Percentiles rank a stretch among this genome's conserved stretches.
These are phyloP conservation scores for Cercophora scortea DNA, from an alignment of 495 filamentous ascomycete genomes.

Conservation along the genomic window DNA sequence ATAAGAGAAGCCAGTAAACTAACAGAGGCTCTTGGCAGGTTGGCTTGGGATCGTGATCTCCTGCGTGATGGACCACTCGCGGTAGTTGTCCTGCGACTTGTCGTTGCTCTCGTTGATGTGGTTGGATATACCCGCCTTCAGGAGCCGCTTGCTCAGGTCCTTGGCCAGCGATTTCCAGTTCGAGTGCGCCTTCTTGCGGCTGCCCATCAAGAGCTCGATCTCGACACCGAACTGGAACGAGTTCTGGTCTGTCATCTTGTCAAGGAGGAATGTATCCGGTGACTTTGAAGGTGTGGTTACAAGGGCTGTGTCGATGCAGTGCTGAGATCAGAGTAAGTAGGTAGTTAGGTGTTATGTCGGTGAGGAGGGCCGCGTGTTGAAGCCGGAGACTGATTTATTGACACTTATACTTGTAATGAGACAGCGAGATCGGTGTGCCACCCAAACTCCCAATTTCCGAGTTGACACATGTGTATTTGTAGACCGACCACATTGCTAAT, in stretches of 20 bases:
- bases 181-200: constrained; percentile 10
- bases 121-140: constrained; percentile 16
- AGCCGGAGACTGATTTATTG: too few species aligned
- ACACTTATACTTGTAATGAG: too few species aligned
- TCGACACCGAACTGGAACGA: constrained; percentile 22
- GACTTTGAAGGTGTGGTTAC: too few species aligned
- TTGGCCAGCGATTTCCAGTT: constrained; percentile 19
- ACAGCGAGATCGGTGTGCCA: too few species aligned
- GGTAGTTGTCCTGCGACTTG: constrained; percentile 17
- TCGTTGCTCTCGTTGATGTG: constrained; percentile 17
- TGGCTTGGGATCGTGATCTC: constrained; percentile 20
- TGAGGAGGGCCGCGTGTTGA: too few species aligned
- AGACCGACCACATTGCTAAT: too few species aligned
- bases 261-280: too few species aligned
- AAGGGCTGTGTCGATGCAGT: too few species aligned
- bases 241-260: constrained; percentile 2
- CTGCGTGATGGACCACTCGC: constrained; percentile 20
- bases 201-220: constrained; percentile 20
- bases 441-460: too few species aligned
- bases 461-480: too few species aligned
- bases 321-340: too few species aligned
- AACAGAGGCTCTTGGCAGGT: constrained; percentile 17
- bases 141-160: constrained; percentile 16
- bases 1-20: background rate
- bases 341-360: too few species aligned